Base-by-base conservation (phyloP, 306 rosid genomes). In the Herpetospermum pedunculosum region DNA sequence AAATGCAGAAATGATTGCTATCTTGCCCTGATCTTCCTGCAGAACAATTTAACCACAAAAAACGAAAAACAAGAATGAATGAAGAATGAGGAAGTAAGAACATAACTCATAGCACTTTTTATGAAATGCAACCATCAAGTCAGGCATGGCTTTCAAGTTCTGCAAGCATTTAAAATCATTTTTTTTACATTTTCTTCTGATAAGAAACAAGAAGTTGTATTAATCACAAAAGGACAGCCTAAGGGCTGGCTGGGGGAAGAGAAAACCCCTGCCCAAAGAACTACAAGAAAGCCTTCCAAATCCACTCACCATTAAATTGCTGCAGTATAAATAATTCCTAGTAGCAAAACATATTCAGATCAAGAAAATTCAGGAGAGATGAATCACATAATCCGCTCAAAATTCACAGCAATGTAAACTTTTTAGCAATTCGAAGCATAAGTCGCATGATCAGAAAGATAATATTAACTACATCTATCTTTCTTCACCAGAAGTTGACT, bases 1-100 rank as follows among this genome's bases (percentile, higher is more conserved):
- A 26, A 75, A 73, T 80, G 55, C 37, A 47, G 40, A 37, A 68
- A 67, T 32, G 35, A 23, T 70, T 25, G 50, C 77, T n/a, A 44
- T 38, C 62, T 35, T 25, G 34, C 12, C 75, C 54, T 4, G 13
- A 28, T 30, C 28, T 8, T 41, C 59, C 75, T 30, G 43, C 43
- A 28, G 1, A 70, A 47, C 44, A 47, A 28, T 28, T 43, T 32
- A 67, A 10, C 52, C 57, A 62, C 41, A 8, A 32, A 25, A 35
- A 1, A 2, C 2, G 62, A 65, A 76, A 43, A 70, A 44, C 1
- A 10, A 30, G 28, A 59, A 59, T 8, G 15, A 4, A 40, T 3
- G 11, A 30, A 44, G 54, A 69, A 43, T 1, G 38, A 64, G 6
- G 68, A 32, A 32, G 50, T 62, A 40, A 65, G 47, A 0, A 23